Evolutionary conservation across 108 stramenopile genomes (phyloP).

Genomic region (Fistulifera pelliculosa): DNA sequence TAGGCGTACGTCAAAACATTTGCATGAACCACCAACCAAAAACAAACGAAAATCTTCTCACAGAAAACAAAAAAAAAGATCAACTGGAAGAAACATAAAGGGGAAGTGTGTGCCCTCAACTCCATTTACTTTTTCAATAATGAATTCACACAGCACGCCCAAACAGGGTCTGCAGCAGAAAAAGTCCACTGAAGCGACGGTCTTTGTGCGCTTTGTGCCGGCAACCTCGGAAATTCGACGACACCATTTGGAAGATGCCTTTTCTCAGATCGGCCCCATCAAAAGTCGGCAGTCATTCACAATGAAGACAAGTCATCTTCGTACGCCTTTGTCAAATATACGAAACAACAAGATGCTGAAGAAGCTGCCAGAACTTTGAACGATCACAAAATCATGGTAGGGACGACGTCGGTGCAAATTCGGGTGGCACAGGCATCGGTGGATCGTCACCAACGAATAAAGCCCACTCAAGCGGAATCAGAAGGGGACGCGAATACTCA

Average conservation of each 20-base stretch:
- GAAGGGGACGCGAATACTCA: constrained; percentile 5
- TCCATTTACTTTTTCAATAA: no score
- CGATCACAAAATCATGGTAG: constrained; percentile 38
- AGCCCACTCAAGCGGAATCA: constrained; percentile 8
- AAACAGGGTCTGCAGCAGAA: constrained; percentile 4
- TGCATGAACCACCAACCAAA: no score
- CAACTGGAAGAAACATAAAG: no score
- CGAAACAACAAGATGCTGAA: constrained; percentile 57
- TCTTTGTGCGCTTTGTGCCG: constrained; percentile 75
- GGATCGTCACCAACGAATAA: constrained; percentile 9
- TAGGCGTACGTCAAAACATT: no score
- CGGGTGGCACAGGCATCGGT: constrained; percentile 45
- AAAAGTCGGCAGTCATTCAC: constrained; percentile 66
- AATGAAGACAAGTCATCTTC: constrained; percentile 23
- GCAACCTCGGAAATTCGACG: constrained; percentile 48
- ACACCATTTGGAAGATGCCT: constrained; percentile 61
- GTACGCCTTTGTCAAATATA: constrained; percentile 76
- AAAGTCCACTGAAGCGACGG: constrained; percentile 34
- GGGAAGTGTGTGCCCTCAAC: no score
- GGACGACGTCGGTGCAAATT: constrained; percentile 35
- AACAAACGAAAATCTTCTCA: no score
- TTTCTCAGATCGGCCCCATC: constrained; percentile 78
- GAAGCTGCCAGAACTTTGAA: constrained; percentile 36
- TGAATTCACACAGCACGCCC: no score
- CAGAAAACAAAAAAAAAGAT: no score